Evolutionary conservation across 192 early-diverging fungal species (phyloP).

Genomic region (Coemansia reversa): DNA sequence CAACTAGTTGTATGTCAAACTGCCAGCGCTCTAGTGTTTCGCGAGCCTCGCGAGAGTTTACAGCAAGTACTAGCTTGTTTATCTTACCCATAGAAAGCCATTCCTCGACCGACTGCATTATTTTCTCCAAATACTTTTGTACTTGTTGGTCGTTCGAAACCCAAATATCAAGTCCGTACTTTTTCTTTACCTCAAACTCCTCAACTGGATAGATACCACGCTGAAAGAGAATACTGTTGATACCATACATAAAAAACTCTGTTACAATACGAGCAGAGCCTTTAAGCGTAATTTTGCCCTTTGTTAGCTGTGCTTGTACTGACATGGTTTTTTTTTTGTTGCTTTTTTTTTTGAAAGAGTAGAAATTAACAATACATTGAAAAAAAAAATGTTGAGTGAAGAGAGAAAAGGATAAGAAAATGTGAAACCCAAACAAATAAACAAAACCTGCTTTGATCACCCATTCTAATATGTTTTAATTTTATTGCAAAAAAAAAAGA

Average conservation of each 20-base stretch:
- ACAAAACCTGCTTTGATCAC: not conserved
- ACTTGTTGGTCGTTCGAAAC: conserved; percentile 74
- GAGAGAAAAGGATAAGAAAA: not conserved
- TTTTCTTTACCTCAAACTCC: conserved; percentile 83
- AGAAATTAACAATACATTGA: not conserved
- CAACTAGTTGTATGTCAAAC: conserved; percentile 81
- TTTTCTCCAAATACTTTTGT: conserved; percentile 69
- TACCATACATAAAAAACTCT: conserved; percentile 86
- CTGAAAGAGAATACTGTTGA: conserved; percentile 90
- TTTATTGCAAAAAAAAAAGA: too few relatives aligned
- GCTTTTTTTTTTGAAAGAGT: not conserved
- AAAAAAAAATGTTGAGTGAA: not conserved
- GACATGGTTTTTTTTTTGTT: conserved; percentile 27
- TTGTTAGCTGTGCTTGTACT: conserved; percentile 43
- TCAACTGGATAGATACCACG: conserved; percentile 91
- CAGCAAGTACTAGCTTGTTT: conserved; percentile 81
- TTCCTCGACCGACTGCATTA: conserved; percentile 77
- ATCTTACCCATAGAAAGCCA: conserved; percentile 77
- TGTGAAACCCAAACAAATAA: conserved; percentile 7
- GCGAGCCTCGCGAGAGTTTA: conserved; percentile 79
- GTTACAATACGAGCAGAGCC: conserved; percentile 83
- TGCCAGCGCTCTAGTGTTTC: conserved; percentile 92
- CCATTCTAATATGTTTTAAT: not conserved
- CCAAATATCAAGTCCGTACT: conserved; percentile 83
- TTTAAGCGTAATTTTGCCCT: conserved; percentile 73